Evolutionary conservation across 2,329 filamentous ascomycete genomes (phyloP).

Genomic region (Tricladium varicosporioides): DNA sequence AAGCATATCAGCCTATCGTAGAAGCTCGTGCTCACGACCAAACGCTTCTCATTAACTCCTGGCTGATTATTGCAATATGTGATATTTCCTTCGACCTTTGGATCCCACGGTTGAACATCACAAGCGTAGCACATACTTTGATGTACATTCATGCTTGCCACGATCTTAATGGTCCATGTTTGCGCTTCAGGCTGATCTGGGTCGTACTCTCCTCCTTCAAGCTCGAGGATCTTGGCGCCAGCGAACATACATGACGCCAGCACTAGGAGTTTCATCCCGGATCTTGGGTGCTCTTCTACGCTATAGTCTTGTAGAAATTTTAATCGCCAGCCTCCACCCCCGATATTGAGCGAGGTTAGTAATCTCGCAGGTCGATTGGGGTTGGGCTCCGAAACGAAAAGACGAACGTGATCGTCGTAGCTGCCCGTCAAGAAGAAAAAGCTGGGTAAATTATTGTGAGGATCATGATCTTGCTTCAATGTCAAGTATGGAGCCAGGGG

Average conservation of each 20-base stretch:
- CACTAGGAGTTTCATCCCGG: constrained; percentile 44
- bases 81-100: constrained; percentile 7
- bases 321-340: constrained; percentile 86
- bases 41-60: constrained; percentile 26
- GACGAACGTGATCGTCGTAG: constrained; percentile 82
- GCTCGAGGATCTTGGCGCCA: constrained; percentile 65
- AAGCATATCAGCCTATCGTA: constrained; percentile 70
- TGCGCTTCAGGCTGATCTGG: neutral
- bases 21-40: constrained; percentile 71
- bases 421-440: constrained; percentile 71
- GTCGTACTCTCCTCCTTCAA: constrained; percentile 51
- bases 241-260: constrained; percentile 94
- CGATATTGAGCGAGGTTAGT: constrained; percentile 65
- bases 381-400: constrained; percentile 41
- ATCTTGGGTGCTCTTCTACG: constrained; percentile 6
- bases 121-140: constrained; percentile 94
- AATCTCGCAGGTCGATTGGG: constrained; percentile 38
- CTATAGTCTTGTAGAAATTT: constrained; percentile 50
- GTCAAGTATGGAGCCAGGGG: constrained; percentile 26
- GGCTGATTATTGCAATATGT: neutral
- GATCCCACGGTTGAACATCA: constrained; percentile 55
- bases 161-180: constrained; percentile 59
- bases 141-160: constrained; percentile 78
- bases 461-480: too few species aligned
- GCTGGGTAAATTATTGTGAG: too few species aligned